Conservation (phyloP, 2,329 filamentous ascomycete species). For the Verticillium nubilum region DNA sequence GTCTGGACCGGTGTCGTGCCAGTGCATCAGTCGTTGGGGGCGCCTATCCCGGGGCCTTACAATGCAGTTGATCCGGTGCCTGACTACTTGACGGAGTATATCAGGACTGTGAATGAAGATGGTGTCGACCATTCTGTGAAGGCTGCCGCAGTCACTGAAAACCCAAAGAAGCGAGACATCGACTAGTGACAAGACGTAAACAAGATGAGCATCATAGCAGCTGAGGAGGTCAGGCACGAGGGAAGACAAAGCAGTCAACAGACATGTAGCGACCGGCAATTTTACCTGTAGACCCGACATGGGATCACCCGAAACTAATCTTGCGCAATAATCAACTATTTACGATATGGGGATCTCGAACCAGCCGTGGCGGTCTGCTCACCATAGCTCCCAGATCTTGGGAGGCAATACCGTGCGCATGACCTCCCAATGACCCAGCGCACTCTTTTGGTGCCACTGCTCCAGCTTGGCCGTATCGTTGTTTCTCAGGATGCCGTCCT, state of each 20-base stretch:
- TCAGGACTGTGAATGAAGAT: constrained; percentile 29
- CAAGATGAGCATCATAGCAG: too few relatives aligned
- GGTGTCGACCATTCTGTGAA: constrained; percentile 16
- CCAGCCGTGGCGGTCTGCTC: constrained; percentile 16
- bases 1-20: constrained; percentile 57
- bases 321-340: too few relatives aligned
- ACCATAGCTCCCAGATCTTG: constrained; percentile 86
- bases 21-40: constrained; percentile 57
- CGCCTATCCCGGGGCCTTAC: constrained; percentile 54
- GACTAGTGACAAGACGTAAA: background rate
- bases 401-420: constrained; percentile 81
- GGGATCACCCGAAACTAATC: too few relatives aligned
- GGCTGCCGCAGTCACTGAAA: constrained; percentile 8
- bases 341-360: background rate
- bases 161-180: background rate
- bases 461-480: constrained; percentile 63
- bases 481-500: constrained; percentile 49
- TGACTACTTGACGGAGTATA: constrained; percentile 47
- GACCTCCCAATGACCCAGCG: constrained; percentile 81
- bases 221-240: too few relatives aligned
- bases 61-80: constrained; percentile 58
- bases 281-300: too few relatives aligned
- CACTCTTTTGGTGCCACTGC: constrained; percentile 69
- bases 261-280: too few relatives aligned
- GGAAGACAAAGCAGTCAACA: too few relatives aligned